phyloP scores from a whole-genome alignment of 2,329 filamentous ascomycete species.

The Diaporthe citrichinensis region DNA sequence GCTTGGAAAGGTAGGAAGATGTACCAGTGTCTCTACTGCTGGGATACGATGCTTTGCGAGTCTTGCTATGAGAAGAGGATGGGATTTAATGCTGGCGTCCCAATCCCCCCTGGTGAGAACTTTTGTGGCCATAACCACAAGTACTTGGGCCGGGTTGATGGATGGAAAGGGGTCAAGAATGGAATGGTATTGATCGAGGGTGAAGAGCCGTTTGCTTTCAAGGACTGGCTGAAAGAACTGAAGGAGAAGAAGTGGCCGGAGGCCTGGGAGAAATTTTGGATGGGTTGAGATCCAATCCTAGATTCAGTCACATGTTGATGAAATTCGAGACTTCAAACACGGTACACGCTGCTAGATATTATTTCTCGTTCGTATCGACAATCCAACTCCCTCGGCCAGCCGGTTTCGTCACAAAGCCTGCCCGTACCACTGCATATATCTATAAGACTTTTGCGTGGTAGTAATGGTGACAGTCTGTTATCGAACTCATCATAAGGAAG shows the following conservation, averaged over 20 bases:
- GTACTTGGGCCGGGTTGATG: background rate
- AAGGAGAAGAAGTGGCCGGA: constrained; percentile 18
- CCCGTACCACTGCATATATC: background rate
- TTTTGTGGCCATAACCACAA: constrained; percentile 1
- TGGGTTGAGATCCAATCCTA: background rate
- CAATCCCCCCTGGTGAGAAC: background rate
- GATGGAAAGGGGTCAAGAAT: constrained; percentile 7
- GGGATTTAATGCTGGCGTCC: background rate
- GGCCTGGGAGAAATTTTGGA: constrained; percentile 10
- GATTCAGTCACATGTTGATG: background rate
- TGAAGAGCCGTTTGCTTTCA: constrained; percentile 1
- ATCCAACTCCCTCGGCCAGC: background rate
- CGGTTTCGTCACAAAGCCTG: background rate
- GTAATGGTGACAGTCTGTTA: too few species aligned
- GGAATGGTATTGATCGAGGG: constrained; percentile 1
- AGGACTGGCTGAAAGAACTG: background rate
- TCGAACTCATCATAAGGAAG: too few species aligned
- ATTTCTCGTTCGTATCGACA: background rate
- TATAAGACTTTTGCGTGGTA: too few species aligned
- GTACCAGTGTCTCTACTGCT: constrained; percentile 1
- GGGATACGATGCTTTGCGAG: background rate
- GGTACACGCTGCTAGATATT: background rate
- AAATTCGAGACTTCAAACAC: background rate
- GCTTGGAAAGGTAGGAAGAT: background rate
- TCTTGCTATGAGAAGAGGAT: background rate